Evolutionary conservation across 257 asterid species (phyloP).

Genomic region (Lycium barbarum): DNA sequence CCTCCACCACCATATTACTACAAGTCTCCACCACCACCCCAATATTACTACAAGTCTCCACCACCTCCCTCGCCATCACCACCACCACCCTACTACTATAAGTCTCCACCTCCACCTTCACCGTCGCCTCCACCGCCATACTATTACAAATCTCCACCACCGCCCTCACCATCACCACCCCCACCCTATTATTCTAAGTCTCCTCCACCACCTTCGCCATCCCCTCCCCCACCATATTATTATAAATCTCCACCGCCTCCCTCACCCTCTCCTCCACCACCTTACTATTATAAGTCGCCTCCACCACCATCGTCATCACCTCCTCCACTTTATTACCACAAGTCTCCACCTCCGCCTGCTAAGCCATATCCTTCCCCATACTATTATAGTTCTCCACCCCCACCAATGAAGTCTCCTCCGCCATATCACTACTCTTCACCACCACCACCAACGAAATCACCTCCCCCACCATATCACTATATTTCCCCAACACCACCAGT

Average conservation of each 20-base stretch:
- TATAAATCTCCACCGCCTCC: slow-evolving; percentile 39
- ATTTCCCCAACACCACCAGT: slow-evolving; percentile 52
- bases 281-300: slow-evolving; percentile 28
- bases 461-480: slow-evolving; percentile 25
- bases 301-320: slow-evolving; percentile 17
- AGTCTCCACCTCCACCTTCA: slow-evolving; percentile 32
- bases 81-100: slow-evolving; percentile 22
- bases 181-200: slow-evolving; percentile 30
- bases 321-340: slow-evolving; percentile 28
- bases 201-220: slow-evolving; percentile 28
- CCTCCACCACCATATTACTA: slow-evolving; percentile 26
- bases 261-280: slow-evolving; percentile 15
- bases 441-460: not conserved
- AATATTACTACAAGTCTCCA: slow-evolving; percentile 26
- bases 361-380: slow-evolving; percentile 29
- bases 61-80: slow-evolving; percentile 10
- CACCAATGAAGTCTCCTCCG: slow-evolving; percentile 15
- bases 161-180: slow-evolving; percentile 5
- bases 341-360: slow-evolving; percentile 29
- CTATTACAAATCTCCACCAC: slow-evolving; percentile 34
- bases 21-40: slow-evolving; percentile 6
- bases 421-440: slow-evolving; percentile 28
- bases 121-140: slow-evolving; percentile 32
- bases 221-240: slow-evolving; percentile 23
- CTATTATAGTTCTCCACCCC: slow-evolving; percentile 31